Conservation (phyloP, 495 filamentous ascomycete species). For the Geopyxis carbonaria region DNA sequence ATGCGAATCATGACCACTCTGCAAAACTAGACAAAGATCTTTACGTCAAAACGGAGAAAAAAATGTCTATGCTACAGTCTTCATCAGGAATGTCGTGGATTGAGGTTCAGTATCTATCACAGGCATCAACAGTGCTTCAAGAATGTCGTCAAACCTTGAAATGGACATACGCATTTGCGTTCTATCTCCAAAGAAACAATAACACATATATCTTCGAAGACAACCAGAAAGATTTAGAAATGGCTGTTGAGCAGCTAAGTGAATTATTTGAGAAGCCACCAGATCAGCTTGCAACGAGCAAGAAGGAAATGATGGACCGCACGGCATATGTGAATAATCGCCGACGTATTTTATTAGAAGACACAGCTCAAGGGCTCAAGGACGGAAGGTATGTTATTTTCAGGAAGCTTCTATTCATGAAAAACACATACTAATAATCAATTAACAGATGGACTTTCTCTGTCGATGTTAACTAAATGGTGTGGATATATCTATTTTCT, state of each 20-base stretch:
- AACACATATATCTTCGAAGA: constrained; percentile 95
- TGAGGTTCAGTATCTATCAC: constrained; percentile 88
- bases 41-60: constrained; percentile 90
- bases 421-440: constrained; percentile 7
- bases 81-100: constrained; percentile 96
- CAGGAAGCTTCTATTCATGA: neutral
- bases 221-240: constrained; percentile 93
- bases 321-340: constrained; percentile 90
- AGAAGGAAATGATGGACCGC: constrained; percentile 96
- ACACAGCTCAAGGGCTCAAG: constrained; percentile 80
- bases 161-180: constrained; percentile 98
- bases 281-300: constrained; percentile 60
- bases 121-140: constrained; percentile 83
- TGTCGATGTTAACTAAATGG: constrained; percentile 20
- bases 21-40: constrained; percentile 94
- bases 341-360: constrained; percentile 69
- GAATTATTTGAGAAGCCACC: constrained; percentile 97
- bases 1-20: constrained; percentile 96
- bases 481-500: neutral
- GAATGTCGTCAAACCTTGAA: constrained; percentile 92
- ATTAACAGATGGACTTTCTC: constrained; percentile 23
- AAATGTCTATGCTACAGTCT: constrained; percentile 89
- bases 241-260: constrained; percentile 85
- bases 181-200: constrained; percentile 88
- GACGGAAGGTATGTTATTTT: constrained; percentile 43